phyloP scores from a whole-genome alignment of 441 rosid genomes.

The Corymbia citriodora region DNA sequence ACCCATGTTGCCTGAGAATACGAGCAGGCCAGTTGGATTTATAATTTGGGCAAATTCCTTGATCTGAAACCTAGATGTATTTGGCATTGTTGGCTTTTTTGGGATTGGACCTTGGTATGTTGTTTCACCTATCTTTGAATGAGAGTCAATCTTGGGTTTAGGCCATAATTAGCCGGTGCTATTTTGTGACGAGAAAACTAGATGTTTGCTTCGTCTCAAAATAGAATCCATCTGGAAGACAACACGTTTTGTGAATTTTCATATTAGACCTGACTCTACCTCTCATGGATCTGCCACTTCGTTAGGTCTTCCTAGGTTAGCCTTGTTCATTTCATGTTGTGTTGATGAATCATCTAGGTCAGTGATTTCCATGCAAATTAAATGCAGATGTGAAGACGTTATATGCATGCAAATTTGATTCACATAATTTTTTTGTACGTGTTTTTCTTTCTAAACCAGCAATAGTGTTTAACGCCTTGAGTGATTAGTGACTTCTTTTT shows the following conservation, averaged over 20 bases:
- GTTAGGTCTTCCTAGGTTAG: neutral
- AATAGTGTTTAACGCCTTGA: neutral
- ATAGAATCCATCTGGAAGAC: neutral
- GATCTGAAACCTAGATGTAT: neutral
- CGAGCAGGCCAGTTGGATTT: neutral
- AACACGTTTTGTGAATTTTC: neutral
- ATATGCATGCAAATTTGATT: too few species aligned
- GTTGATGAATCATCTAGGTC: neutral
- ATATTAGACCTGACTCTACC: neutral
- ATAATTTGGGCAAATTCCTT: neutral
- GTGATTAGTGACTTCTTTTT: neutral
- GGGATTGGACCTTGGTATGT: neutral
- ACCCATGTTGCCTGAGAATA: too few species aligned
- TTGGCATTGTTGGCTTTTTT: neutral
- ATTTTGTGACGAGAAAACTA: neutral
- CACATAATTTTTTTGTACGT: too few species aligned
- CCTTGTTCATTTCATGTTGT: neutral
- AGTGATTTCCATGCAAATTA: neutral
- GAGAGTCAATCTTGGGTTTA: neutral
- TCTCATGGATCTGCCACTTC: neutral
- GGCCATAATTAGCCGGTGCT: neutral
- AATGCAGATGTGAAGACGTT: too few species aligned
- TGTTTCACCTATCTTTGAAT: neutral
- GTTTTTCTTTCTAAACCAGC: too few species aligned
- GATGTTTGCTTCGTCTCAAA: neutral